phyloP scores from a whole-genome alignment of 768 basidiomycete species.

The Tulasnella sp. region DNA sequence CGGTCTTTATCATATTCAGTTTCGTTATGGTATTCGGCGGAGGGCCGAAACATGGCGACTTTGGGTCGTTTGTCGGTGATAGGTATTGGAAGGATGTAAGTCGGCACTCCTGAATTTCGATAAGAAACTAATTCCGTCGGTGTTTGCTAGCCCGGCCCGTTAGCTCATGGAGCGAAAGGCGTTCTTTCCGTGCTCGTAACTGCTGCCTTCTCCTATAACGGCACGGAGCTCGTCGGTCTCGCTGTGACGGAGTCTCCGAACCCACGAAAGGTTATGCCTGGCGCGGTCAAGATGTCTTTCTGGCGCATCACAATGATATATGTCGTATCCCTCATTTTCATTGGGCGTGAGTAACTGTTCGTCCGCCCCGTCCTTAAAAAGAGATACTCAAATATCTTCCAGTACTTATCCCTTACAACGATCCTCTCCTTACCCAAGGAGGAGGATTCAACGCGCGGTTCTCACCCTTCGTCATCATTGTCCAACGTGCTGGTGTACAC shows the following conservation, averaged over 20 bases:
- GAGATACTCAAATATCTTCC: background rate
- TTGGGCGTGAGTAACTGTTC: constrained; percentile 40
- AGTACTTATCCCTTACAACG: background rate
- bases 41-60: constrained; percentile 24
- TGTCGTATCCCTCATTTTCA: constrained; percentile 48
- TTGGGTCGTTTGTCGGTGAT: constrained; percentile 24
- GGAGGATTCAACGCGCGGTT: constrained; percentile 35
- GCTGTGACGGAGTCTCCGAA: constrained; percentile 59
- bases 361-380: constrained; percentile 26
- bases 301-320: constrained; percentile 55
- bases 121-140: constrained; percentile 10
- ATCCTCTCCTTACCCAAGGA: background rate
- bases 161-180: constrained; percentile 24
- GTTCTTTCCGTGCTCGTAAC: constrained; percentile 41
- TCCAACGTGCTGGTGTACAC: constrained; percentile 49
- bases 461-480: constrained; percentile 52
- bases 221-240: constrained; percentile 56
- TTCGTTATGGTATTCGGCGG: constrained; percentile 30
- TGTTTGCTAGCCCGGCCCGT: constrained; percentile 19
- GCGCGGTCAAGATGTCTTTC: constrained; percentile 56
- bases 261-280: constrained; percentile 50
- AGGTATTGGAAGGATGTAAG: constrained; percentile 22
- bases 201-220: constrained; percentile 58
- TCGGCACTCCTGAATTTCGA: background rate
- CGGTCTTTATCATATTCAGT: constrained; percentile 27